Conservation (phyloP, 2,329 filamentous ascomycete genomes). For the Calonectria crousiana region DNA sequence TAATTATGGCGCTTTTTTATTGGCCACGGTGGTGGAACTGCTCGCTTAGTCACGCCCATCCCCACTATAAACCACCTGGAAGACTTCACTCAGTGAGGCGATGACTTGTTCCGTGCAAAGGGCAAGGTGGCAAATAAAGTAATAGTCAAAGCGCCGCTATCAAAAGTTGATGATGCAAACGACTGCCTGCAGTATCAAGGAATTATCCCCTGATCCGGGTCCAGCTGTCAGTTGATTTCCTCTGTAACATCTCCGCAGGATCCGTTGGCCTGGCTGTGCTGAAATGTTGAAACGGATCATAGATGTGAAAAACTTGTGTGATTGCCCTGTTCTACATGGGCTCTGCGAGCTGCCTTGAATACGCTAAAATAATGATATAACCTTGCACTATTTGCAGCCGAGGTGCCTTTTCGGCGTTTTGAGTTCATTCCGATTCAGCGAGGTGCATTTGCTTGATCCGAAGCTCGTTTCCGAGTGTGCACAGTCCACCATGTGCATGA, state of each 20-base stretch:
- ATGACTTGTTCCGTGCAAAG: background rate
- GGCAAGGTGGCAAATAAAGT: conserved; percentile 8
- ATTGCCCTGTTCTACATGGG: too few relatives aligned
- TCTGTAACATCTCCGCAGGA: background rate
- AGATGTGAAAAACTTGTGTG: too few relatives aligned
- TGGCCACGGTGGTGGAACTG: conserved; percentile 7
- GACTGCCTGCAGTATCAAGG: background rate
- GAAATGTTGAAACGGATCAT: too few relatives aligned
- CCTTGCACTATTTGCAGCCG: too few relatives aligned
- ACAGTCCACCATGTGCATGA: too few relatives aligned
- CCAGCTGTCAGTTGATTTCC: background rate
- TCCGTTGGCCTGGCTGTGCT: too few relatives aligned
- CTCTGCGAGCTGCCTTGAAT: too few relatives aligned
- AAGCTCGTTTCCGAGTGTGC: too few relatives aligned
- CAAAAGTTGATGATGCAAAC: background rate
- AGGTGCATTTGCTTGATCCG: too few relatives aligned
- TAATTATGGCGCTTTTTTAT: conserved; percentile 39
- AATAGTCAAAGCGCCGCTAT: background rate
- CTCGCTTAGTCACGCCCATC: conserved; percentile 34
- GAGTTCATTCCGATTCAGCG: too few relatives aligned
- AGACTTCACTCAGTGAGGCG: background rate
- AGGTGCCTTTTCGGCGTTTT: too few relatives aligned
- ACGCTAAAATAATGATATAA: too few relatives aligned
- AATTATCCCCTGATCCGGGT: background rate
- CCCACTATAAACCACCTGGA: conserved; percentile 22